These are phyloP conservation scores for Komagataella pastoris DNA, from an alignment of 805 yeast species.

Conservation along the genomic window DNA sequence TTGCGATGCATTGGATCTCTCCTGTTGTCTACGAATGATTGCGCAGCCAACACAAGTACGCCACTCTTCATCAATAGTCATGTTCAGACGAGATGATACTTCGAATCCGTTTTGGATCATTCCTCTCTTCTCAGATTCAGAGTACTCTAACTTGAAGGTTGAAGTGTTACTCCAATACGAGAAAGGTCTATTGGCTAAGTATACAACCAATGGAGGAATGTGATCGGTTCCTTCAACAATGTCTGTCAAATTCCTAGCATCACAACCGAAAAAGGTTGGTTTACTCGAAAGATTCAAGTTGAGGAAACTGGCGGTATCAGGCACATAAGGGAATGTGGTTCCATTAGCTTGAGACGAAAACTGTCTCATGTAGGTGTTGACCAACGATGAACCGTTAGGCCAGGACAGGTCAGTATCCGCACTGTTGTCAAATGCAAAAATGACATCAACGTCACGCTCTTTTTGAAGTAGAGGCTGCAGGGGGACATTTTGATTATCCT, in stretches of 20 bases:
- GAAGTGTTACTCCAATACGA: constrained; percentile 38
- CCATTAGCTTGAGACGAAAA: constrained; percentile 36
- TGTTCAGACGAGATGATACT: constrained; percentile 32
- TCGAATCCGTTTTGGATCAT: constrained; percentile 41
- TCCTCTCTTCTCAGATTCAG: constrained; percentile 23
- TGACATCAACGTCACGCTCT: constrained; percentile 45
- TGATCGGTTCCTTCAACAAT: constrained; percentile 30
- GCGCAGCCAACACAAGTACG: constrained; percentile 45
- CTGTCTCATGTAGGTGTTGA: constrained; percentile 45
- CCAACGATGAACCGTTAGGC: constrained; percentile 59
- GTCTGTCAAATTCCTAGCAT: constrained; percentile 43
- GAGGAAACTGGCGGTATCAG: constrained; percentile 49
- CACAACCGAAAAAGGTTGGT: constrained; percentile 81
- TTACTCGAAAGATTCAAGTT: constrained; percentile 45
- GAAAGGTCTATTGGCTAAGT: constrained; percentile 30
- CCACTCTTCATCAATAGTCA: constrained; percentile 20
- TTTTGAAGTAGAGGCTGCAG: constrained; percentile 50
- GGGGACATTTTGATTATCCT: constrained; percentile 63
- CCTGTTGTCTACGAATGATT: constrained; percentile 36
- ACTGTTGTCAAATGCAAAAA: constrained; percentile 55
- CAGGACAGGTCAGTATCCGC: constrained; percentile 47
- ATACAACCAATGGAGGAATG: constrained; percentile 44
- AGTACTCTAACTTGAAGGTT: constrained; percentile 43
- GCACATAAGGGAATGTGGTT: constrained; percentile 70
- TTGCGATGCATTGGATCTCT: constrained; percentile 32